Evolutionary conservation across 257 asterid species (phyloP), one percentile per base, ranked within the genome.

Genomic region (Apocynum venetum): DNA sequence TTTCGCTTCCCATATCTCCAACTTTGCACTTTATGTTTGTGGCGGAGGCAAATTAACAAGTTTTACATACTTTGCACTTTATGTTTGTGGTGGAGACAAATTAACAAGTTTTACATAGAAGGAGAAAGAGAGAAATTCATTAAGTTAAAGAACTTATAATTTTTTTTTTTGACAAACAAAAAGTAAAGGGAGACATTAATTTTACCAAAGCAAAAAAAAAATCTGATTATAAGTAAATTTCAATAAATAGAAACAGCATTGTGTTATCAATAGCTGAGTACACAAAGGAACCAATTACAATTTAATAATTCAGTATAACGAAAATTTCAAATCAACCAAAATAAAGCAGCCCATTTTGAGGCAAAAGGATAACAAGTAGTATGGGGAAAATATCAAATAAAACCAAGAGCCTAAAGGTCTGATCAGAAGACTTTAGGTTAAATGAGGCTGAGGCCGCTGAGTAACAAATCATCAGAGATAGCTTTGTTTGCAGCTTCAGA

Each of bases 401-500:
- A 38, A 65, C 11, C 46, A 64, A 0, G 44, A 64, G 38, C 12
- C 38, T 2, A 59, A n/a, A 25, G 17, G 11, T 0, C 41, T 13
- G 51, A 41, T 38, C 48, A 53, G n/a, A 17, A 53, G 60, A 4
- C 10, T 17, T 17, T 55, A 0, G 53, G 82, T 77, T 85, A 86
- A 56, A 91, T 84, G 79, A 93, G 96, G 78, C 87, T 80, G 59
- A 93, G 82, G 73, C 98, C 98, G 57, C 91, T 89, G 75, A 84
- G 77, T 51, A 93, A 82, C 87, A 93, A 80, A 63, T 92, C 96
- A 84, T 88, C 91, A 6, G 97, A 83, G 48, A 93, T 80, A 76
- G 89, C 74, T 82, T 88, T 84, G 76, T 93, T 93, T 41, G 98
- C 93, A 67, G 98, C 94, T 77, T 93, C 90, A 12, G 96, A 84